These are phyloP conservation scores for Lepidopterella palustris DNA, from an alignment of 495 filamentous ascomycete species.

Conservation along the genomic window DNA sequence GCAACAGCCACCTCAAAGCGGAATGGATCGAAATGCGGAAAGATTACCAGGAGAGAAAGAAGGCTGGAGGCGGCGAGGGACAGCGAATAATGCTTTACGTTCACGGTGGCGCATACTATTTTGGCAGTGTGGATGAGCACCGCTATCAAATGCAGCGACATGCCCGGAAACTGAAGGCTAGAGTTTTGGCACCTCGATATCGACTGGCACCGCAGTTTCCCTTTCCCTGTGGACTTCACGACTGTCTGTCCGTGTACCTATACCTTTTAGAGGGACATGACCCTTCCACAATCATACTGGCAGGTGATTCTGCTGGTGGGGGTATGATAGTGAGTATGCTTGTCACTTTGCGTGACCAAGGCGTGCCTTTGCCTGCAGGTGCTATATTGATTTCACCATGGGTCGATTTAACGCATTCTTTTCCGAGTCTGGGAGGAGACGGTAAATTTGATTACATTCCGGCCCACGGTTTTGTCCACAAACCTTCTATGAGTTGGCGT, in stretches of 20 bases:
- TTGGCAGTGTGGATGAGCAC: slow-evolving; percentile 91
- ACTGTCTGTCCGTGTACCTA: slow-evolving; percentile 81
- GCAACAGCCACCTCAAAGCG: slow-evolving; percentile 56
- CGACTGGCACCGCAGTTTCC: slow-evolving; percentile 89
- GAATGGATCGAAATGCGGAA: slow-evolving; percentile 95
- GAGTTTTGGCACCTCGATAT: slow-evolving; percentile 82
- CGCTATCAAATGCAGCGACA: slow-evolving; percentile 93
- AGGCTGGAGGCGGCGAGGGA: slow-evolving; percentile 47
- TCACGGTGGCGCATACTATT: slow-evolving; percentile 79
- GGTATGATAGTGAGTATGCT: slow-evolving; percentile 80
- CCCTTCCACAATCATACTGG: slow-evolving; percentile 70
- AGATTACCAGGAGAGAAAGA: slow-evolving; percentile 68
- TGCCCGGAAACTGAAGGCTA: slow-evolving; percentile 84
- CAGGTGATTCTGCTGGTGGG: slow-evolving; percentile 86
- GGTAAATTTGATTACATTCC: slow-evolving; percentile 81
- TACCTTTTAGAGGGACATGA: slow-evolving; percentile 68
- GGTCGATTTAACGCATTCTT: slow-evolving; percentile 91
- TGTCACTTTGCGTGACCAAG: slow-evolving; percentile 72
- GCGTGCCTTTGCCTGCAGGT: slow-evolving; percentile 75
- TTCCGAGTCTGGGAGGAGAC: slow-evolving; percentile 74
- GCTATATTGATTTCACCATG: slow-evolving; percentile 88
- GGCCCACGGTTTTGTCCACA: slow-evolving; percentile 74
- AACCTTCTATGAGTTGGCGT: slow-evolving; percentile 74
- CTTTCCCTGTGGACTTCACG: slow-evolving; percentile 84
- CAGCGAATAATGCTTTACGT: slow-evolving; percentile 88